Evolutionary conservation across 805 yeast genomes (phyloP).

Genomic region (Suhomyces prunicola): DNA sequence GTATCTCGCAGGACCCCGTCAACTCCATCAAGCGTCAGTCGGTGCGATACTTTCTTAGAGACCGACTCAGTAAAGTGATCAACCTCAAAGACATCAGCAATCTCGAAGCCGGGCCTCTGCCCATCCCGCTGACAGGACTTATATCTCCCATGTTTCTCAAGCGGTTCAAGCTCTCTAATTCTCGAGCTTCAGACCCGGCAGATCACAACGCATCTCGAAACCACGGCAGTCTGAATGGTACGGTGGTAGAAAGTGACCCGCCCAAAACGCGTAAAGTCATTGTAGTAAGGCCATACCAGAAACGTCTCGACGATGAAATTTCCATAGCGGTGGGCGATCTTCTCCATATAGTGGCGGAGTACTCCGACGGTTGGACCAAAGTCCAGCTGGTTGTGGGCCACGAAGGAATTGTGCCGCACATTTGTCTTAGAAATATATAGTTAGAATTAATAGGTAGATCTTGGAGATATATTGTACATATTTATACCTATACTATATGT

Average conservation of each 20-base stretch:
- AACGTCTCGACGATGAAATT: conserved; percentile 33
- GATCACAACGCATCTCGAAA: neutral
- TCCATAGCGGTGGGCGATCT: conserved; percentile 28
- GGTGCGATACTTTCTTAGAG: conserved; percentile 12
- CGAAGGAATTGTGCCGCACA: conserved; percentile 34
- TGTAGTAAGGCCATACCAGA: conserved; percentile 23
- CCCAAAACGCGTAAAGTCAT: neutral
- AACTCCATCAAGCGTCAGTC: conserved; percentile 10
- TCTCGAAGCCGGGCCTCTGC: conserved; percentile 2
- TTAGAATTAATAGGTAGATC: too few relatives aligned
- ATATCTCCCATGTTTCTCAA: conserved; percentile 32
- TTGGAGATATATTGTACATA: neutral
- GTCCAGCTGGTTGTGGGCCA: conserved; percentile 17
- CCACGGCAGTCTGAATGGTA: conserved; percentile 2
- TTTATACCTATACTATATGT: neutral
- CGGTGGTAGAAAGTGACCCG: neutral
- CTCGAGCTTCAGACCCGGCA: neutral
- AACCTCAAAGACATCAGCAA: conserved; percentile 15
- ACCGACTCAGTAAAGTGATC: conserved; percentile 24
- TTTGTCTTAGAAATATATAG: conserved; percentile 17
- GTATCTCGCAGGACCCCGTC: neutral
- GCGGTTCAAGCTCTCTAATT: conserved; percentile 28
- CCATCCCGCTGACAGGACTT: neutral
- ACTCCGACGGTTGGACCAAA: conserved; percentile 40
- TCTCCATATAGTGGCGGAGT: conserved; percentile 21